These are phyloP conservation scores for Sphaerosporella brunnea DNA, from an alignment of 495 filamentous ascomycete species.

Conservation along the genomic window DNA sequence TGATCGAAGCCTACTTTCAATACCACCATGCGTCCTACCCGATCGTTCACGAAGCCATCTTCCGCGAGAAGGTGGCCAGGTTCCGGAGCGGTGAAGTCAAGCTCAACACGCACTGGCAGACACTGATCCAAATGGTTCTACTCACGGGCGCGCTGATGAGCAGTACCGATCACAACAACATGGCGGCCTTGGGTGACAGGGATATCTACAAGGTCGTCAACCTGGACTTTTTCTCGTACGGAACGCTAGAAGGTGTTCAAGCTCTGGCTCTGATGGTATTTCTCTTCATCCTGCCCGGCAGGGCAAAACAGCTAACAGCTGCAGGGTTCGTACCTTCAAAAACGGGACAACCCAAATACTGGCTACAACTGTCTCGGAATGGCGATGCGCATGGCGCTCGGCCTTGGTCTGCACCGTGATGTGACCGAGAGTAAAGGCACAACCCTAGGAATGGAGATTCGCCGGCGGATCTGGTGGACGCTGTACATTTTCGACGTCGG, in stretches of 20 bases:
- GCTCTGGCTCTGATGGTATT: constrained; percentile 31
- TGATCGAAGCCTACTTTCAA: constrained; percentile 37
- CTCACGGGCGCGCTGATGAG: constrained; percentile 38
- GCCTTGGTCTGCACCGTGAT: constrained; percentile 32
- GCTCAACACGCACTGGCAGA: constrained; percentile 34
- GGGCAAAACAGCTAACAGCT: not conserved
- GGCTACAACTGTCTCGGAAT: constrained; percentile 35
- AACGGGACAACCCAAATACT: constrained; percentile 39
- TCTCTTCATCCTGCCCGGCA: not conserved
- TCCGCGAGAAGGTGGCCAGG: constrained; percentile 30
- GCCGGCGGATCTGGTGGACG: constrained; percentile 27
- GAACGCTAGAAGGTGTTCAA: constrained; percentile 36
- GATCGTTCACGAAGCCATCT: constrained; percentile 36
- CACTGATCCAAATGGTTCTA: constrained; percentile 35
- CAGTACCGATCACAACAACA: constrained; percentile 25
- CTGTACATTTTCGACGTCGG: constrained; percentile 28
- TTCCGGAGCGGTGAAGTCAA: constrained; percentile 26
- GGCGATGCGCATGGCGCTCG: constrained; percentile 32
- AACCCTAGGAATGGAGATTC: constrained; percentile 22
- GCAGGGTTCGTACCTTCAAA: constrained; percentile 38
- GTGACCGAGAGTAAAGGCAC: constrained; percentile 11
- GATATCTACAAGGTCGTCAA: constrained; percentile 28
- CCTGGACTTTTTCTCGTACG: constrained; percentile 14
- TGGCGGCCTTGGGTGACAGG: constrained; percentile 35
- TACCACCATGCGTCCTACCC: constrained; percentile 38